Percentiles rank a stretch among this genome's conserved stretches.
phyloP scores from a whole-genome alignment of 164 flowering plant genomes.

The Vitis cinerea region DNA sequence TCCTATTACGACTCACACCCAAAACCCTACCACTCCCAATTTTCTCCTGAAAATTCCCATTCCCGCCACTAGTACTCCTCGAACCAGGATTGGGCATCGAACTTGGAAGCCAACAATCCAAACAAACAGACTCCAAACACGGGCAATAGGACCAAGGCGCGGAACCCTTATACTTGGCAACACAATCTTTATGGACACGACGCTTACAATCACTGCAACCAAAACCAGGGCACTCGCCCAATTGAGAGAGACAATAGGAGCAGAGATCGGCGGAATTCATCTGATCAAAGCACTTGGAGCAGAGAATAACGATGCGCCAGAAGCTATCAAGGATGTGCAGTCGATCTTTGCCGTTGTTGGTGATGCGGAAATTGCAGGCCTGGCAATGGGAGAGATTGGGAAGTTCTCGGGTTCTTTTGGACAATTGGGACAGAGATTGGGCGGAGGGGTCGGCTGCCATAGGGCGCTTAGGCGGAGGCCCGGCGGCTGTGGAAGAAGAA shows the following conservation, averaged over 20 bases:
- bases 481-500: too few relatives aligned
- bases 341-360: slow-evolving; percentile 30
- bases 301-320: slow-evolving; percentile 77
- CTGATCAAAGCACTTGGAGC: slow-evolving; percentile 39
- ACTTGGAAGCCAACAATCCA: slow-evolving; percentile 80
- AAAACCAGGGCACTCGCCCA: slow-evolving; percentile 13
- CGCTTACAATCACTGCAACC: slow-evolving; percentile 39
- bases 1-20: not conserved
- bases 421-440: too few relatives aligned
- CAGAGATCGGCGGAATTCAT: slow-evolving; percentile 49
- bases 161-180: slow-evolving; percentile 17
- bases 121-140: slow-evolving; percentile 33
- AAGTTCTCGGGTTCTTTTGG: slow-evolving; percentile 41
- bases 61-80: slow-evolving; percentile 10
- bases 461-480: too few relatives aligned
- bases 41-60: not conserved
- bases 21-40: slow-evolving; percentile 11
- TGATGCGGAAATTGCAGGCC: slow-evolving; percentile 41
- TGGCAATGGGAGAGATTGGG: slow-evolving; percentile 65
- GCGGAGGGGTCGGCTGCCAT: too few relatives aligned
- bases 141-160: slow-evolving; percentile 30
- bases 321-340: slow-evolving; percentile 52
- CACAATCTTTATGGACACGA: slow-evolving; percentile 45
- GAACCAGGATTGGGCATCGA: slow-evolving; percentile 18
- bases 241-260: slow-evolving; percentile 53